A percentile compares a stretch with the other conserved stretches of the same genome.
These are phyloP conservation scores for Gyrodon lividus DNA, from an alignment of 768 basidiomycete species.

Conservation along the genomic window DNA sequence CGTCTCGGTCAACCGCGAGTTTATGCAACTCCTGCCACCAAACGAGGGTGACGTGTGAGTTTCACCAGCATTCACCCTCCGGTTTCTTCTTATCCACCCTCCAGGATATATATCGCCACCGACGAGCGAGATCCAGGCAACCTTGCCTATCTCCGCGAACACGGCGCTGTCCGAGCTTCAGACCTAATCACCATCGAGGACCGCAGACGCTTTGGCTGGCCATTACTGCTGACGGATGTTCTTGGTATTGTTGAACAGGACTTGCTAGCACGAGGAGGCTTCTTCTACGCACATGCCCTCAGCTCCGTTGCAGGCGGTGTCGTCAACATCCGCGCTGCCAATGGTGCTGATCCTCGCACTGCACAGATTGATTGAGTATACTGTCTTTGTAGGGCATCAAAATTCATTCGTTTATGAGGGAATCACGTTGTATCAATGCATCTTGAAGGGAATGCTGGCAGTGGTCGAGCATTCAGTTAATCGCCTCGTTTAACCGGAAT, in stretches of 20 bases:
- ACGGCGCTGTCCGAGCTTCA: conserved; percentile 38
- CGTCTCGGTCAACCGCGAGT: conserved; percentile 11
- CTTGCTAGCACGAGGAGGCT: conserved; percentile 35
- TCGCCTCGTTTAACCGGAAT: neutral
- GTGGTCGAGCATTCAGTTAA: neutral
- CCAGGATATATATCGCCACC: conserved; percentile 37
- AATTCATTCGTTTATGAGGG: neutral
- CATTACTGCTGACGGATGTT: conserved; percentile 42
- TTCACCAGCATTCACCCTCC: neutral
- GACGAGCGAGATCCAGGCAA: conserved; percentile 42
- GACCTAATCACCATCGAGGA: conserved; percentile 46
- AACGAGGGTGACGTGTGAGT: conserved; percentile 22
- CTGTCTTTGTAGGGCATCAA: neutral
- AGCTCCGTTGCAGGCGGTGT: conserved; percentile 44
- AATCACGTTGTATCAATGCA: neutral
- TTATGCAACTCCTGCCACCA: conserved; percentile 17
- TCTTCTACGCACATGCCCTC: conserved; percentile 44
- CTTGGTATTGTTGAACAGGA: conserved; percentile 44
- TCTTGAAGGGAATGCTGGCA: neutral
- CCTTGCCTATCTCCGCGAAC: conserved; percentile 33
- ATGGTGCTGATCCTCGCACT: conserved; percentile 40
- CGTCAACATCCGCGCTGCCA: conserved; percentile 40
- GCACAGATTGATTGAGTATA: conserved; percentile 31
- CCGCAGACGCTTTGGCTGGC: conserved; percentile 42
- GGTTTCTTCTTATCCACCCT: conserved; percentile 5